phyloP scores from a whole-genome alignment of 176 grass and related monocot species.

The Phragmites australis region DNA sequence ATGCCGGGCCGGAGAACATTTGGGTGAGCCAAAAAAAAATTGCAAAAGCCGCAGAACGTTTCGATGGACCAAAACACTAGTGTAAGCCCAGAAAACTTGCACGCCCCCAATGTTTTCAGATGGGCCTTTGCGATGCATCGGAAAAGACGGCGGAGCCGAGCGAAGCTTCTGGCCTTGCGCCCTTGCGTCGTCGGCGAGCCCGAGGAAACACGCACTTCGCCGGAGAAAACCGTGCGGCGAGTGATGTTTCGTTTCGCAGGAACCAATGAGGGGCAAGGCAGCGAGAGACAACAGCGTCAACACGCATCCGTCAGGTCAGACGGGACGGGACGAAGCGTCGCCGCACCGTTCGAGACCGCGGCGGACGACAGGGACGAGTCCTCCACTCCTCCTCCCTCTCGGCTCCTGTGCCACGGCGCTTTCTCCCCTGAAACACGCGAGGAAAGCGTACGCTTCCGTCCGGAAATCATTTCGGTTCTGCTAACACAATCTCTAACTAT shows the following conservation, averaged over 20 bases:
- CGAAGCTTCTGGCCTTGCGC: background rate
- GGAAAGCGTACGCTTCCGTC: background rate
- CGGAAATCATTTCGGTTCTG: background rate
- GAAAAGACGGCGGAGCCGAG: background rate
- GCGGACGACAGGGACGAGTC: background rate
- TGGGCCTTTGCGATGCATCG: no score
- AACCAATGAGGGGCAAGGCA: background rate
- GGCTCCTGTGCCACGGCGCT: constrained; percentile 17
- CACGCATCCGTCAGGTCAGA: constrained; percentile 34
- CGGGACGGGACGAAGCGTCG: constrained; percentile 20
- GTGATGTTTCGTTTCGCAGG: background rate
- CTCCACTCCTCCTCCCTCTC: background rate
- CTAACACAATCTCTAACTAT: no score
- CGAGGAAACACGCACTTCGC: background rate
- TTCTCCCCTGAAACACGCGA: background rate
- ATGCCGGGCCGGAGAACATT: background rate
- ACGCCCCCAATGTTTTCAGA: no score
- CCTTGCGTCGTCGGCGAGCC: background rate
- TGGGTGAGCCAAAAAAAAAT: background rate
- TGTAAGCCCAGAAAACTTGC: no score
- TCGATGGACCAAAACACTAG: no score
- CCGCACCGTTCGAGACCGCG: constrained; percentile 23
- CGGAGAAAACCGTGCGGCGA: background rate
- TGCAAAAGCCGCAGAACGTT: no score
- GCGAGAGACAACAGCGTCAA: no score